A percentile compares a stretch with the other conserved stretches of the same genome.
Conservation (phyloP, 2,329 filamentous ascomycete genomes). For the Fusarium pseudocircinatum region DNA sequence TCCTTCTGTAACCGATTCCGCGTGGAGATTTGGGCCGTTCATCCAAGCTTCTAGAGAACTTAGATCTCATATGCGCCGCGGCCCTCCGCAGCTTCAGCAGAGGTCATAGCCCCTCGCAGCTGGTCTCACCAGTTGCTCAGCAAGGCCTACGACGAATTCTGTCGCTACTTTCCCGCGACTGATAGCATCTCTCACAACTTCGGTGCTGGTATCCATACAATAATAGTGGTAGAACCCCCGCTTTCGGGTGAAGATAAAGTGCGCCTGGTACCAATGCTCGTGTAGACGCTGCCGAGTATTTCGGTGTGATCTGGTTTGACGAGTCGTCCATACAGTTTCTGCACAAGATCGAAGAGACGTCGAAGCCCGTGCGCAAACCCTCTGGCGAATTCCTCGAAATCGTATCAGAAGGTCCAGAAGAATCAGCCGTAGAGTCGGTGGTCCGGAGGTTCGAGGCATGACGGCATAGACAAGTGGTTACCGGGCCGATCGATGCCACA, state of each 20-base stretch:
- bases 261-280: background rate
- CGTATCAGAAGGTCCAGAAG: background rate
- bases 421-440: background rate
- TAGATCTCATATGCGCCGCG: background rate
- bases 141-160: no score
- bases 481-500: background rate
- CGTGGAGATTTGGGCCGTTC: background rate
- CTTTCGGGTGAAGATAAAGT: background rate
- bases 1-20: background rate
- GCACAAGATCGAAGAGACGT: background rate
- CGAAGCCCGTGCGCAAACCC: background rate
- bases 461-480: background rate
- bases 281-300: background rate
- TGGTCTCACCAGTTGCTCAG: background rate
- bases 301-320: no score
- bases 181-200: background rate
- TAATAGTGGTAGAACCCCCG: background rate
- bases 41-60: background rate
- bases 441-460: background rate
- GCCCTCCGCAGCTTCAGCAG: background rate
- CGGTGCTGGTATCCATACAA: background rate
- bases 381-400: rapidly evolving
- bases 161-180: background rate
- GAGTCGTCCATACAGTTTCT: no score
- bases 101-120: background rate